Evolutionary conservation across 73 alveolate genomes (phyloP).

Genomic region (Paramecium bursaria): DNA sequence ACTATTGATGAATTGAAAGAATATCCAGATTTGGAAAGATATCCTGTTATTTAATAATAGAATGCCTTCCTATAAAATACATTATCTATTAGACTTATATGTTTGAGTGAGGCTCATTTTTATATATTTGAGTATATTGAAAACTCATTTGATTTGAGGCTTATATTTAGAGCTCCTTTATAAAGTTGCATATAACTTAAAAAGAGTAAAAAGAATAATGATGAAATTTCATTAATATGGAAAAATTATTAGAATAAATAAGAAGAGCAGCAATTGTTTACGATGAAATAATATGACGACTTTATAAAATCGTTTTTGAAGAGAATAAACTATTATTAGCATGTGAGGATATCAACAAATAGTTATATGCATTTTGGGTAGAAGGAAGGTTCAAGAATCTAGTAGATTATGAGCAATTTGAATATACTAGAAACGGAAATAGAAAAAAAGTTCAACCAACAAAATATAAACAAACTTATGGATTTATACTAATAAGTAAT

Average conservation of each 20-base stretch:
- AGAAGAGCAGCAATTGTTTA: slow-evolving; percentile 42
- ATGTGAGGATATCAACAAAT: slow-evolving; percentile 42
- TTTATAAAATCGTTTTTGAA: slow-evolving; percentile 19
- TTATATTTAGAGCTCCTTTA: slow-evolving; percentile 45
- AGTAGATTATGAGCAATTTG: slow-evolving; percentile 29
- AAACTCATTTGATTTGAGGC: slow-evolving; percentile 11
- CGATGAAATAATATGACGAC: slow-evolving; percentile 39
- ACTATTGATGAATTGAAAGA: slow-evolving; percentile 51
- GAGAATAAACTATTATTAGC: slow-evolving; percentile 40
- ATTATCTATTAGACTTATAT: slow-evolving; percentile 15
- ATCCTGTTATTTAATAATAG: slow-evolving; percentile 42
- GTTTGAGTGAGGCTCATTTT: slow-evolving; percentile 62
- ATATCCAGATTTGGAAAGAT: slow-evolving; percentile 58
- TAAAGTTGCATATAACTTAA: slow-evolving; percentile 46
- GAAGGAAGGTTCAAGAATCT: neutral
- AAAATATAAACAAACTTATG: slow-evolving; percentile 43
- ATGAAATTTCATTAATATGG: slow-evolving; percentile 31
- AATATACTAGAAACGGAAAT: slow-evolving; percentile 34
- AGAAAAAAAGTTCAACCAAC: slow-evolving; percentile 50
- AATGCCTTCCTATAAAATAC: slow-evolving; percentile 52
- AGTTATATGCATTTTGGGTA: slow-evolving; percentile 36
- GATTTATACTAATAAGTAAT: slow-evolving; percentile 48
- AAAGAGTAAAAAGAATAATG: slow-evolving; percentile 9
- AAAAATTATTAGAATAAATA: slow-evolving; percentile 37
- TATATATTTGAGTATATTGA: slow-evolving; percentile 50